These are phyloP conservation scores for Fusarium torulosum DNA, from an alignment of 2,329 filamentous ascomycete species.

Conservation along the genomic window DNA sequence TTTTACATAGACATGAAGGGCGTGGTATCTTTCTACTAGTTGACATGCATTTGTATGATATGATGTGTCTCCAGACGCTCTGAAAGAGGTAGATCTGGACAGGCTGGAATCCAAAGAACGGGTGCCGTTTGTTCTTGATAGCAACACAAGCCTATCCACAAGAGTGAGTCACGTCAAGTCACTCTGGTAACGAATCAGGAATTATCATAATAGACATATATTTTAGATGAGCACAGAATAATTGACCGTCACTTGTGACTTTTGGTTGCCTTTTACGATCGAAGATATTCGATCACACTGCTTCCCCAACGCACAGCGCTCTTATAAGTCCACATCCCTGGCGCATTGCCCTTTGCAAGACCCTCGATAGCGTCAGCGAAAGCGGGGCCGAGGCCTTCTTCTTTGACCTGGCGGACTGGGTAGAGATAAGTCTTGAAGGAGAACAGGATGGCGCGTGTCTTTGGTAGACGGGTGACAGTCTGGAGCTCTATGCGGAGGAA, in stretches of 20 bases:
- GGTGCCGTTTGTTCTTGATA: too few relatives aligned
- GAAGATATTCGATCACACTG: slow-evolving; percentile 27
- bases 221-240: not conserved
- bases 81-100: too few relatives aligned
- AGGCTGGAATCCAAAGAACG: too few relatives aligned
- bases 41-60: too few relatives aligned
- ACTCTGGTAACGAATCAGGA: too few relatives aligned
- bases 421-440: slow-evolving; percentile 41
- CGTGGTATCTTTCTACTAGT: too few relatives aligned
- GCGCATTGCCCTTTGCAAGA: slow-evolving; percentile 32
- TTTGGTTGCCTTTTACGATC: slow-evolving; percentile 13
- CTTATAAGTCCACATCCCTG: slow-evolving; percentile 42
- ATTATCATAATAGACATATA: not conserved
- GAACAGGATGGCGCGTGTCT: slow-evolving; percentile 33
- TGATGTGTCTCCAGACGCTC: too few relatives aligned
- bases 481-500: slow-evolving; percentile 37
- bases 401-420: slow-evolving; percentile 30
- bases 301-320: slow-evolving; percentile 34
- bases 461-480: slow-evolving; percentile 32
- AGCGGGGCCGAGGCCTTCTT: slow-evolving; percentile 28
- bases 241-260: not conserved
- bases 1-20: too few relatives aligned
- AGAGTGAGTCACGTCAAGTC: too few relatives aligned
- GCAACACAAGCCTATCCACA: too few relatives aligned
- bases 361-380: slow-evolving; percentile 40